Evolutionary conservation across 2,329 filamentous ascomycete species (phyloP).

Genomic region (Ciborinia camelliae): DNA sequence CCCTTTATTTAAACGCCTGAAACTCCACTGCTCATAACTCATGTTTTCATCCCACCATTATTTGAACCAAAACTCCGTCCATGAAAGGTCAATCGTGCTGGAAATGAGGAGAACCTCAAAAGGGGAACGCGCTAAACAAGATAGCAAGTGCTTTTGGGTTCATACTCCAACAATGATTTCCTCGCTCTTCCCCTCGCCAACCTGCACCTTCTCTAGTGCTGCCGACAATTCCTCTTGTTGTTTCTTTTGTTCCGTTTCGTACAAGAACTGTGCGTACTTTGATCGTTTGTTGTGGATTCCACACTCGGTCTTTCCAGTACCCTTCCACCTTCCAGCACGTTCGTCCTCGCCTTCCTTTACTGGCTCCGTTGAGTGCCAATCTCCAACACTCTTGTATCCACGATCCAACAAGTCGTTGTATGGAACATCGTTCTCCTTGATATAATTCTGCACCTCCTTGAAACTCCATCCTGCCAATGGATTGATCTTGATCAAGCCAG

Average conservation of each 20-base stretch:
- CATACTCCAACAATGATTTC: constrained; percentile 18
- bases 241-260: constrained; percentile 36
- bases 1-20: constrained; percentile 9
- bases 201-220: constrained; percentile 30
- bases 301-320: constrained; percentile 92
- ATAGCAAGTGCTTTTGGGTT: constrained; percentile 2
- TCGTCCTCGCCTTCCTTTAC: constrained; percentile 92
- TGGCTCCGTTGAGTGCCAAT: constrained; percentile 95
- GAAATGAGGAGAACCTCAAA: background rate
- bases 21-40: constrained; percentile 18
- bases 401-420: constrained; percentile 89
- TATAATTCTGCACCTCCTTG: constrained; percentile 81
- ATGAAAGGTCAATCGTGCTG: background rate
- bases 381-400: constrained; percentile 97
- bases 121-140: background rate
- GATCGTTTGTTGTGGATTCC: constrained; percentile 98
- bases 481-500: constrained; percentile 94
- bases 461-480: constrained; percentile 94
- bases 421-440: constrained; percentile 80
- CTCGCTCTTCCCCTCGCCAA: constrained; percentile 22
- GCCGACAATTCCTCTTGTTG: constrained; percentile 34
- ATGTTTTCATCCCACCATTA: constrained; percentile 9
- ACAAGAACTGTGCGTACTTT: constrained; percentile 74
- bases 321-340: constrained; percentile 95
- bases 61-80: constrained; percentile 3